phyloP scores from a whole-genome alignment of 1,139 yeast genomes.

The Debaryomyces sp. region DNA sequence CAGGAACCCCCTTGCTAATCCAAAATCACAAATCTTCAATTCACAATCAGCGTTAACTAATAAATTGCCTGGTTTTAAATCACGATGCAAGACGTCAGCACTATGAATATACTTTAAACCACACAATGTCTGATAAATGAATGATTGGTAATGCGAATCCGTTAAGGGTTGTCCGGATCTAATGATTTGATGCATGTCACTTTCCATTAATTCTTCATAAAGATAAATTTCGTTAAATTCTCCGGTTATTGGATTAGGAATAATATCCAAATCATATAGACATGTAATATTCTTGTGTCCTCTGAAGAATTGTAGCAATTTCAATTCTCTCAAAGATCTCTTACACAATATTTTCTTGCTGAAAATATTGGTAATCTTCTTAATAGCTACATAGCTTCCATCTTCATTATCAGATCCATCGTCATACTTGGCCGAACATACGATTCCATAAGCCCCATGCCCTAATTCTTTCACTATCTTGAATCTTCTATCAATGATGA shows the following conservation, averaged over 20 bases:
- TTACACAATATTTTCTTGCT: conserved; percentile 86
- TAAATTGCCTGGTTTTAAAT: conserved; percentile 84
- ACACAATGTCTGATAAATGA: conserved; percentile 87
- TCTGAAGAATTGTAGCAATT: conserved; percentile 84
- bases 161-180: conserved; percentile 92
- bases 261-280: conserved; percentile 89
- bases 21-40: conserved; percentile 88
- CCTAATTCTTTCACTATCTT: conserved; percentile 89
- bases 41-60: conserved; percentile 91
- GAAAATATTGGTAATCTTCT: conserved; percentile 91
- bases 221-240: conserved; percentile 88
- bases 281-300: conserved; percentile 94
- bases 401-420: conserved; percentile 48
- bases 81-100: conserved; percentile 88
- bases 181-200: conserved; percentile 97
- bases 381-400: conserved; percentile 75
- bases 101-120: conserved; percentile 86
- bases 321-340: conserved; percentile 85
- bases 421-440: conserved; percentile 89
- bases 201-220: conserved; percentile 95
- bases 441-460: conserved; percentile 97
- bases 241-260: conserved; percentile 67
- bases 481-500: conserved; percentile 82
- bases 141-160: conserved; percentile 92
- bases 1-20: conserved; percentile 78